Conservation (phyloP, 2,329 filamentous ascomycete genomes). For the Rutstroemia sp. region DNA sequence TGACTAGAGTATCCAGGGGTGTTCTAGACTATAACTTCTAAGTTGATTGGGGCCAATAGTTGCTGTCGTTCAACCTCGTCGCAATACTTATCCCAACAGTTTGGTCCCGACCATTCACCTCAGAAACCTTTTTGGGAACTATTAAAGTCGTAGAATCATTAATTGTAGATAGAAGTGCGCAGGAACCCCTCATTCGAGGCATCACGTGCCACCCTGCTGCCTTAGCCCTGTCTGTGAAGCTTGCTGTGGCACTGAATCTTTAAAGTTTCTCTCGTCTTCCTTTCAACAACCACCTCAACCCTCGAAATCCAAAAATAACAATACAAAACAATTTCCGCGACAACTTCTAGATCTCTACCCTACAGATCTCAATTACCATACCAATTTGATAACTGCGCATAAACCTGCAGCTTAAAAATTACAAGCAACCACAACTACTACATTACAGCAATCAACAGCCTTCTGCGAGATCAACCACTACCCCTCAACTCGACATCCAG, state of each 20-base stretch:
- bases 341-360: neutral
- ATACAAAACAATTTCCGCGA: neutral
- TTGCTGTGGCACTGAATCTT: conserved; percentile 1
- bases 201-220: neutral
- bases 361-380: conserved; percentile 2
- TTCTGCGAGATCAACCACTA: neutral
- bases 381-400: conserved; percentile 17
- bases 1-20: no score
- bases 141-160: no score
- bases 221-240: conserved; percentile 1
- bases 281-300: conserved; percentile 2
- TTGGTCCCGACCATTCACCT: no score
- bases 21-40: no score
- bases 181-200: no score
- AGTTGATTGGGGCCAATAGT: no score
- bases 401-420: conserved; percentile 9
- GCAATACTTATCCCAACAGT: no score
- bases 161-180: no score
- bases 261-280: conserved; percentile 8
- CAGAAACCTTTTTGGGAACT: no score
- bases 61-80: no score
- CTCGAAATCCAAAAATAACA: neutral
- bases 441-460: neutral
- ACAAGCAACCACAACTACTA: conserved; percentile 1
- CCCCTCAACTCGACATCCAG: conserved; percentile 9